Percentiles rank a stretch among this genome's conserved stretches.
Conservation (phyloP, 2,329 filamentous ascomycete genomes). For the Zymoseptoria tritici region DNA sequence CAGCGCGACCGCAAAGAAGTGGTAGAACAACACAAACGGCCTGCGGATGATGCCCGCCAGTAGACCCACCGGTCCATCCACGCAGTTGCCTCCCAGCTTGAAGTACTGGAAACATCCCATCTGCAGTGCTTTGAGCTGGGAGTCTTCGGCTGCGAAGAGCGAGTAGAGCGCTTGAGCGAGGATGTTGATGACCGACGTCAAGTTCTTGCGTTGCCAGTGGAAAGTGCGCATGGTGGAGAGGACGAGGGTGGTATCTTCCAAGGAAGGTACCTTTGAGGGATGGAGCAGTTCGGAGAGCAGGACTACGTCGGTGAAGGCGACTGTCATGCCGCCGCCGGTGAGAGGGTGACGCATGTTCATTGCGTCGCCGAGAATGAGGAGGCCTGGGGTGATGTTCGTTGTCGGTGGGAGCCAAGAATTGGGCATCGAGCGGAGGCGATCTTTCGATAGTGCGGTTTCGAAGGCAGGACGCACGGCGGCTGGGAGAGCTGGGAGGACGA, state of each 20-base stretch:
- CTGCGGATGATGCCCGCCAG: slow-evolving; percentile 73
- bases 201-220: slow-evolving; percentile 78
- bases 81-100: slow-evolving; percentile 60
- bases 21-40: slow-evolving; percentile 72
- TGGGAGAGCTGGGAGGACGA: slow-evolving; percentile 73
- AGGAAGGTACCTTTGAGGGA: slow-evolving; percentile 58
- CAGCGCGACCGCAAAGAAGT: slow-evolving; percentile 92
- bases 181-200: slow-evolving; percentile 89
- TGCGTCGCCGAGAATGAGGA: slow-evolving; percentile 83
- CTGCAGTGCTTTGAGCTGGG: slow-evolving; percentile 71
- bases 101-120: slow-evolving; percentile 92
- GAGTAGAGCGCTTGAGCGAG: slow-evolving; percentile 90
- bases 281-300: slow-evolving; percentile 67
- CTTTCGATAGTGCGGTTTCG: slow-evolving; percentile 64
- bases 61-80: slow-evolving; percentile 72
- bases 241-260: slow-evolving; percentile 62
- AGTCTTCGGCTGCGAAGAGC: slow-evolving; percentile 79
- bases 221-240: slow-evolving; percentile 63
- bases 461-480: slow-evolving; percentile 65
- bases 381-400: slow-evolving; percentile 61
- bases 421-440: slow-evolving; percentile 82
- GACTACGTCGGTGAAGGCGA: slow-evolving; percentile 87
- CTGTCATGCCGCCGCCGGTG: slow-evolving; percentile 96
- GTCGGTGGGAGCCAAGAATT: slow-evolving; percentile 86
- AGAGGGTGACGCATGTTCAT: slow-evolving; percentile 99